A percentile compares a stretch with the other conserved stretches of the same genome.
Evolutionary conservation across 805 yeast genomes (phyloP).

Genomic region (Suhomyces sp.): DNA sequence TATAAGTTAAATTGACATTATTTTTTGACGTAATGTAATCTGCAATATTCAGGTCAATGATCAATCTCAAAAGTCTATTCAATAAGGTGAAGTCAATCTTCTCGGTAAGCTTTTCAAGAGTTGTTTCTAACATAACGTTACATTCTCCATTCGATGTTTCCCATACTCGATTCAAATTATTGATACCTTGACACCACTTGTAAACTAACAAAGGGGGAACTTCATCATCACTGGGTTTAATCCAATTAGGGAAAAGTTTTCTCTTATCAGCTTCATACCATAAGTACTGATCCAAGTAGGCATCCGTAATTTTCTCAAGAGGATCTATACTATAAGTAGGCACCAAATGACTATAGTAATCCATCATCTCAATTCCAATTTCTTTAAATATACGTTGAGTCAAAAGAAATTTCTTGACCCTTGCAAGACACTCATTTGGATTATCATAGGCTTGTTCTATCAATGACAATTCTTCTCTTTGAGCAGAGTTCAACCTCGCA

Average conservation of each 20-base stretch:
- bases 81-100: constrained; percentile 85
- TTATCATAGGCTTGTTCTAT: constrained; percentile 96
- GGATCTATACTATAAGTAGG: constrained; percentile 92
- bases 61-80: constrained; percentile 74
- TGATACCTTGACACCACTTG: constrained; percentile 92
- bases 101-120: constrained; percentile 69
- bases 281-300: constrained; percentile 89
- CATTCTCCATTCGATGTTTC: constrained; percentile 69
- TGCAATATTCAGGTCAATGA: constrained; percentile 88
- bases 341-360: constrained; percentile 74
- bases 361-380: constrained; percentile 85
- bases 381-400: constrained; percentile 94
- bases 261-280: constrained; percentile 95
- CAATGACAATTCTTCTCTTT: constrained; percentile 88
- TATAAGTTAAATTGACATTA: constrained; percentile 76
- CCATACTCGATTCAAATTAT: constrained; percentile 80
- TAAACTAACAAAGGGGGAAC: constrained; percentile 89
- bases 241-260: constrained; percentile 90
- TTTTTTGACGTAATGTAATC: constrained; percentile 93
- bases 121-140: constrained; percentile 80
- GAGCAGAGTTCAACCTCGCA: constrained; percentile 77
- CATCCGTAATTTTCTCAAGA: constrained; percentile 92
- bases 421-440: constrained; percentile 87
- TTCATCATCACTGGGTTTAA: constrained; percentile 92
- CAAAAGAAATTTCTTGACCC: constrained; percentile 76